Base-by-base conservation (phyloP, 2,329 filamentous ascomycete genomes). In the Talaromyces sp. region DNA sequence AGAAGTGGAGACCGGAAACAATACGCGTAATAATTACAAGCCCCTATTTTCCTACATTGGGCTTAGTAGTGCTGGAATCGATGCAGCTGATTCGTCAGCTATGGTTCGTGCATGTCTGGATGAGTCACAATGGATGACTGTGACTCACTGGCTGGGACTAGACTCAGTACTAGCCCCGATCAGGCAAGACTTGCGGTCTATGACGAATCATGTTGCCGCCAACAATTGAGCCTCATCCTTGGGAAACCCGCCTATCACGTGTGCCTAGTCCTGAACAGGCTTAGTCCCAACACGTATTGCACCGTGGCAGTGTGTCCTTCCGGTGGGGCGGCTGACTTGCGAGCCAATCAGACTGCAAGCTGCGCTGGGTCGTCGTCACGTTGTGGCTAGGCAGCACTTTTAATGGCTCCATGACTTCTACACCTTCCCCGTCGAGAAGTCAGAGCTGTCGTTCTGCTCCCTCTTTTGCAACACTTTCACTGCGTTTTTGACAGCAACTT, bases 331-430 rank as follows among this genome's bases (percentile, higher is more conserved):
- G 33, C 2, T 5, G 5, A 7, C 5, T 1, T 8, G 1, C 19
- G n/a, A 33, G 22, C 54, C 54, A 56, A 50, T 56, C 54, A 56
- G 43, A 9, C 2, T 1, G 5, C 3, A n/a, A 21, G 1, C 9
- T 7, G 21, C 19, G 33, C 35, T 46, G 22, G 33, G 53, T 50
- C 53, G 53, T 55, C 40, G 53, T 55, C 53, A 55, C 53, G 53
- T 46, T 45, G 53, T 48, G 54, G 54, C 54, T 50, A 56, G 54
- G 54, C 54, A 56, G 54, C 54, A 56, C 54, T 56, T 56, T 56
- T 56, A 50, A 36, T 33, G 54, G 41, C 45, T 50, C 22, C 35
- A 56, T 56, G 54, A 56, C 54, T 37, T 56, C 28, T 5, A 28
- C 35, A 9, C 21, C 5, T 31, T 28, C 53, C 40, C 28, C n/a